Evolutionary conservation across 2,329 filamentous ascomycete genomes (phyloP), one percentile per base, ranked within the genome.

Genomic region (Xylariales sp.): DNA sequence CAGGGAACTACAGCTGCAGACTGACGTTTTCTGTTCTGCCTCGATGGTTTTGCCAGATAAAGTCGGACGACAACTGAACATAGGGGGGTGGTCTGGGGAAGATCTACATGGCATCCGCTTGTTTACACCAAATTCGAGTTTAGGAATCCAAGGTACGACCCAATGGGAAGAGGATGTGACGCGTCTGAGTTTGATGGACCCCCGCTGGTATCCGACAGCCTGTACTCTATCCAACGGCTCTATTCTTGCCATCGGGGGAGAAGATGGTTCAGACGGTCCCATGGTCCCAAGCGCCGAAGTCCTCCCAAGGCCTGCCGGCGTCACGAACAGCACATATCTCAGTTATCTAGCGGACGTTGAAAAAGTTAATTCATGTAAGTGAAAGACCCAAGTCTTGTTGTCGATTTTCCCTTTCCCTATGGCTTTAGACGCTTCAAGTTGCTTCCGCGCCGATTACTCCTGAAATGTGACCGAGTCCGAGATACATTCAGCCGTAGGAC

Each of bases 341-440:
- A 70, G 77, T 32, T 80, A 71, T 60, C 65, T 80, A 10, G 53
- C 68, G 29, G 65, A 70, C 19, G 79, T 75, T 2, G 70, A 78
- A 49, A 76, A 76, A 2, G 68, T 74, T 61, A 80, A 79, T 51
- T 60, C 79, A n/a, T 80, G n/a, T n/a, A n/a, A n/a, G n/a, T n/a
- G n/a, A n/a, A n/a, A n/a, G n/a, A n/a, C n/a, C n/a, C n/a, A n/a
- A n/a, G n/a, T n/a, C n/a, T n/a, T n/a, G n/a, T n/a, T n/a, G n/a
- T n/a, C n/a, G n/a, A n/a, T n/a, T n/a, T n/a, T n/a, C n/a, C n/a
- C n/a, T n/a, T n/a, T n/a, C n/a, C n/a, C n/a, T n/a, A n/a, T n/a
- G n/a, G n/a, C n/a, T n/a, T n/a, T n/a, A n/a, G n/a, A n/a, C n/a
- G n/a, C n/a, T n/a, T n/a, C n/a, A n/a, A n/a, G n/a, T n/a, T n/a